phyloP scores from a whole-genome alignment of 2,329 filamentous ascomycete species.

The Chaetomium globosum region DNA sequence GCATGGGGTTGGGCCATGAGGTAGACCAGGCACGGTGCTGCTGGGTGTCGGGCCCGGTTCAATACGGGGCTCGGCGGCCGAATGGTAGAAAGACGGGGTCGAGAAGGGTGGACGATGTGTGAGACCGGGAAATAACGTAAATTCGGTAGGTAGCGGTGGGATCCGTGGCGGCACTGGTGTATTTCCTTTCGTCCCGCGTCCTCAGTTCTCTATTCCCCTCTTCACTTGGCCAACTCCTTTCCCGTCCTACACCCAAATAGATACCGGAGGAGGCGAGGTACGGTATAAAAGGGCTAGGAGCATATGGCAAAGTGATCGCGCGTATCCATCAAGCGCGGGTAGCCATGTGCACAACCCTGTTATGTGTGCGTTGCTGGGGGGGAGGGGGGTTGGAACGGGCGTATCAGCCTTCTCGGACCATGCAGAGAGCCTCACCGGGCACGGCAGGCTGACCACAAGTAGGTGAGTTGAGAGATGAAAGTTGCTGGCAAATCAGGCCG shows the following conservation, averaged over 20 bases:
- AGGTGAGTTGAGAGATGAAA: not conserved
- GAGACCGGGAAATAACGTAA: not conserved
- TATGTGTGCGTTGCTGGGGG: not conserved
- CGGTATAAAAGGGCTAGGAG: not conserved
- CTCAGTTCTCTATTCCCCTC: not conserved
- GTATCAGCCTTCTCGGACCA: not conserved
- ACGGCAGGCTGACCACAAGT: not conserved
- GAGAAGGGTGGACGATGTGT: not conserved
- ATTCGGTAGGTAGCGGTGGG: not conserved
- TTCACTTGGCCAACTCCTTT: not conserved
- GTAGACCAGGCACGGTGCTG: conserved; percentile 3
- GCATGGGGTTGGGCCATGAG: conserved; percentile 39
- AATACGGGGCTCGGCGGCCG: not conserved
- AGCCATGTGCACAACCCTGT: conserved; percentile 2
- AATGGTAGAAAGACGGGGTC: not conserved
- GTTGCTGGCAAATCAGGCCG: not conserved
- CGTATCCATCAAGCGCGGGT: not conserved
- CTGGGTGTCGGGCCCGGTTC: not conserved
- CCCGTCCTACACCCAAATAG: not conserved
- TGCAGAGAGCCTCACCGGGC: conserved; percentile 17
- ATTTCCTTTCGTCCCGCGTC: not conserved
- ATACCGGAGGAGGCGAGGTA: not conserved
- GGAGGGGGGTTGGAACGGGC: not conserved
- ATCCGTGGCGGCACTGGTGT: not conserved
- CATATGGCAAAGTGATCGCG: not conserved